phyloP scores from a whole-genome alignment of 1,284 basidiomycete genomes.

The Cryptococcus amylolentus region DNA sequence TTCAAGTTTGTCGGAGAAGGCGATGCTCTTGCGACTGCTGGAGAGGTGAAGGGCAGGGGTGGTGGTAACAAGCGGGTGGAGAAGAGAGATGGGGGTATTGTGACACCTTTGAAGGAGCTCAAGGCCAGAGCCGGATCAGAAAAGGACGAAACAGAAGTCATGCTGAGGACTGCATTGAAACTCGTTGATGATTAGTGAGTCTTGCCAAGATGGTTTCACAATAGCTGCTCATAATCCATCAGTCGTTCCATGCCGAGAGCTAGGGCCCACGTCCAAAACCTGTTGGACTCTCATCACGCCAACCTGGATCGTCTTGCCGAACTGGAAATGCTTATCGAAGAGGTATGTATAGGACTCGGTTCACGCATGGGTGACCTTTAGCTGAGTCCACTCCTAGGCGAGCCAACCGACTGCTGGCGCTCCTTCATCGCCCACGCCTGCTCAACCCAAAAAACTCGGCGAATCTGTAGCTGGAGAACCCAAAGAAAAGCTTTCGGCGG shows the following conservation, averaged over 20 bases:
- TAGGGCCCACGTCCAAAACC: background rate
- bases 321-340: constrained; percentile 37
- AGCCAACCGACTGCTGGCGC: constrained; percentile 1
- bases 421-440: background rate
- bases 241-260: constrained; percentile 1
- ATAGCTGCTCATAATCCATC: background rate
- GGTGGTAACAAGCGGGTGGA: constrained; percentile 33
- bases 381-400: background rate
- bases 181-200: constrained; percentile 46
- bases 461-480: background rate
- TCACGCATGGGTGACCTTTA: background rate
- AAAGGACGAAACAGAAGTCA: constrained; percentile 33
- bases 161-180: constrained; percentile 38
- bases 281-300: constrained; percentile 24
- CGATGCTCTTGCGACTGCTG: background rate
- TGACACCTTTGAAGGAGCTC: constrained; percentile 38
- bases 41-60: constrained; percentile 7
- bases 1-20: constrained; percentile 43
- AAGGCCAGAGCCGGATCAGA: constrained; percentile 5
- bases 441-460: background rate
- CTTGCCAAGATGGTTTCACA: background rate
- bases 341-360: constrained; percentile 17
- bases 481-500: constrained; percentile 22
- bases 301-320: constrained; percentile 34
- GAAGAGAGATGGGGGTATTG: constrained; percentile 36